Base-by-base conservation (phyloP, 1,284 basidiomycete genomes). In the Ceratobasidium papillatum region DNA sequence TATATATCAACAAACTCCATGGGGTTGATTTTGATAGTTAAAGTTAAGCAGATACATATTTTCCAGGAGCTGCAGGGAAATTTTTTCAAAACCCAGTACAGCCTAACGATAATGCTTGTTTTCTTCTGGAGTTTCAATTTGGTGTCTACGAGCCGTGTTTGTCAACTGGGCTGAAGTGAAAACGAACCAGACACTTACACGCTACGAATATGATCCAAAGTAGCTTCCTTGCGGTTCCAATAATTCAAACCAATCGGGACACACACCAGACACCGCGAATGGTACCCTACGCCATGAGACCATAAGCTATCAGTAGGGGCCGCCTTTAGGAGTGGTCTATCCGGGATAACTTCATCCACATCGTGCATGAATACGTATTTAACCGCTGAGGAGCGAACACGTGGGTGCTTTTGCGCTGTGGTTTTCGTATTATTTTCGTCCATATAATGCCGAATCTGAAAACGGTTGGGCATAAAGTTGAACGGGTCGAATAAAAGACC, bases 361-460 rank as follows among this genome's bases (percentile, higher is more conserved):
- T 71, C 56, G 32, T 71, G 68, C 27, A 32, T 61, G 41, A 49
- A 47, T 14, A 25, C 19, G 19, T 58, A 49, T 12, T 58, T 59
- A 22, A 45, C 30, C 17, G 38, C 1, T 19, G 51, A 49, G 25
- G 49, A 36, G 34, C 65, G 49, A 41, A 56, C 65, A 19, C 36
- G 49, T 12, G 65, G 9, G 36, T 41, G 22, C 36, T 38, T 22
- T 43, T 25, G 52, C 12, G 34, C 52, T 9, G 22, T 17, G 2
- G 5, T 52, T 11, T 59, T 30, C 9, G 12, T 14, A 3, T 12
- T 19, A n/a, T 1, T n/a, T 14, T 71, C 68, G 12, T 47, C 54
- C 1, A 45, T 36, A 17, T 71, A 71, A 27, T 71, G 68, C 8
- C 8, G 14, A 9, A 71, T 54, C 68, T 71, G 36, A 17, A 36